Conservation (phyloP, 208 protist genomes). For the Hexamita inflata region DNA sequence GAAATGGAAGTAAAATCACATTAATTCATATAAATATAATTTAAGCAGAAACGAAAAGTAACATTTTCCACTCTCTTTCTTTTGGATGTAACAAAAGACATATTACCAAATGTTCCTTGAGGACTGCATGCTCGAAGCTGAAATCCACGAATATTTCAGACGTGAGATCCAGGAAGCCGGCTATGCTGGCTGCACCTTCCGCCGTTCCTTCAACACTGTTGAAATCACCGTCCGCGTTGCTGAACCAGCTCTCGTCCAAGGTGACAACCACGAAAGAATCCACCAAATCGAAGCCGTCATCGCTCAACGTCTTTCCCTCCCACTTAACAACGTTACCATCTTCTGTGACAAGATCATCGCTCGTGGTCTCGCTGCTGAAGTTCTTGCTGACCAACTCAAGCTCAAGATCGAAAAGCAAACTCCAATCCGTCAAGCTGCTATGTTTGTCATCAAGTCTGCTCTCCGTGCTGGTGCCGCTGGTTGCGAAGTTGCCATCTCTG, state of each 20-base stretch:
- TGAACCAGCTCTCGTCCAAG: conserved; percentile 79
- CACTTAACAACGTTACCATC: conserved; percentile 64
- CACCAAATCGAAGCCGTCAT: conserved; percentile 14
- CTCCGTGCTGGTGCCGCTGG: conserved; percentile 94
- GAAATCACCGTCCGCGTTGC: conserved; percentile 96
- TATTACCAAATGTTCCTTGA: conserved; percentile 5
- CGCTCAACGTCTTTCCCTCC: background rate
- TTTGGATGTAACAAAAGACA: too few relatives aligned
- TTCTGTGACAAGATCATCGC: conserved; percentile 48
- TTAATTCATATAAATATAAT: too few relatives aligned
- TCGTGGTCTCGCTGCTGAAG: conserved; percentile 48
- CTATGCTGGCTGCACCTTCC: conserved; percentile 56
- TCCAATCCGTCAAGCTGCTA: conserved; percentile 87
- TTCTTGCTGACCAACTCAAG: conserved; percentile 76
- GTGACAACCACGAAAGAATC: conserved; percentile 86
- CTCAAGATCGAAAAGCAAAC: conserved; percentile 91
- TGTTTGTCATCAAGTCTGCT: conserved; percentile 87
- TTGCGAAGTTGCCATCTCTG: conserved; percentile 90
- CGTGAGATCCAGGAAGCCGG: conserved; percentile 90
- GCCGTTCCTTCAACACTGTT: conserved; percentile 73
- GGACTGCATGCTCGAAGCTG: conserved; percentile 87
- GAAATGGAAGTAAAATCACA: too few relatives aligned
- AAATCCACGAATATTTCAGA: conserved; percentile 97
- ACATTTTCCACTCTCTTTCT: too few relatives aligned
- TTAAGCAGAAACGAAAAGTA: too few relatives aligned